phyloP scores from a whole-genome alignment of 2,329 filamentous ascomycete genomes.

The Biscogniauxia mediterranea region DNA sequence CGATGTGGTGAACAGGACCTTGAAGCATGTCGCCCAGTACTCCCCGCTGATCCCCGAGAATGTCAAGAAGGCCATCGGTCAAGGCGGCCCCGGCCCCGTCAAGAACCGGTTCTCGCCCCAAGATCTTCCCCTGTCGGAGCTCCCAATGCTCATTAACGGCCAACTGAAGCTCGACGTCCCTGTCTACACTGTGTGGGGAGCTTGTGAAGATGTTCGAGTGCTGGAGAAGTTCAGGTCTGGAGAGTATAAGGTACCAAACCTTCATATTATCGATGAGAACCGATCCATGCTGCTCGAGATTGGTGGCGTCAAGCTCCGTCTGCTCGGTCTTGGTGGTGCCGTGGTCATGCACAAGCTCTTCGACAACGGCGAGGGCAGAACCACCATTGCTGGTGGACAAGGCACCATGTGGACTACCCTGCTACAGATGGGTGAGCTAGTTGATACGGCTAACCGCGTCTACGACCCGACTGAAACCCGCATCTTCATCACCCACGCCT shows the following conservation, averaged over 20 bases:
- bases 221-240: conserved; percentile 95
- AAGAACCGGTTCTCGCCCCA: conserved; percentile 80
- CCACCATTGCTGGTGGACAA: conserved; percentile 95
- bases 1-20: conserved; percentile 59
- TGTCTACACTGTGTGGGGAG: conserved; percentile 98
- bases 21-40: conserved; percentile 98
- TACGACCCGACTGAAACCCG: conserved; percentile 98
- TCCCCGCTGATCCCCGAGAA: conserved; percentile 86
- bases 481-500: conserved; percentile 94
- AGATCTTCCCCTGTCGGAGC: conserved; percentile 88
- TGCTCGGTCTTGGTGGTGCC: conserved; percentile 89
- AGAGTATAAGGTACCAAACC: conserved; percentile 96
- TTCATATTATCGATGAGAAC: conserved; percentile 98
- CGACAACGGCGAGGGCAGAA: conserved; percentile 95
- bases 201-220: conserved; percentile 96
- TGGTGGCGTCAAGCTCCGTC: conserved; percentile 90
- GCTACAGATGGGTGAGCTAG: conserved; percentile 95
- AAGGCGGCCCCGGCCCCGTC: conserved; percentile 70
- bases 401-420: conserved; percentile 99
- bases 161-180: conserved; percentile 90
- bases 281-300: conserved; percentile 93
- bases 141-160: conserved; percentile 83
- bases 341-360: conserved; percentile 99
- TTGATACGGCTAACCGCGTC: conserved; percentile 96
- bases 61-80: conserved; percentile 65